Evolutionary conservation across 139 green algal species (phyloP), one percentile per base, ranked within the genome.

Genomic region (Coelastrella sp.): DNA sequence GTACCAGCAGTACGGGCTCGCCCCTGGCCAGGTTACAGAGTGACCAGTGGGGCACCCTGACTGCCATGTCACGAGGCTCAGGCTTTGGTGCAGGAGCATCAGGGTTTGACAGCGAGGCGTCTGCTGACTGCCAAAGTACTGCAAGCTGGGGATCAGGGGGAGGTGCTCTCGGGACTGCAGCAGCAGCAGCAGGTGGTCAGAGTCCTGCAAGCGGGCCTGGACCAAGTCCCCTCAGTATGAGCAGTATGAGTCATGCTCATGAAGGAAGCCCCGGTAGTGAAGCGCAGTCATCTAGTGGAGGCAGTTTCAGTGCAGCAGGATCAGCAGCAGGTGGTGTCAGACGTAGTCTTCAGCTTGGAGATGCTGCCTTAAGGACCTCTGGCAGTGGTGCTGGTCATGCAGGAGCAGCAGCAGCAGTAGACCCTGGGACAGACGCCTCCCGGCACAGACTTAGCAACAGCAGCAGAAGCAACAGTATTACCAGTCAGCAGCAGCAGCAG

Each of bases 21-120:
- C 73, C 32, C 6, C n/a, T 82, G 53, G 51, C 75, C 35, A 37
- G 75, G 35, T 13, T 82, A 35, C 75, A 82, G 75, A 41, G 75
- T 17, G 72, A 64, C 21, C 53, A 80, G 30, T 82, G 51, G 75
- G 75, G 75, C 3, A 82, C 75, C 4, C 75, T 82, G 23, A 82
- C 75, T n/a, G 75, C 40, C 53, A 57, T 82, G 75, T 71, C 62
- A 64, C 48, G 48, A 19, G 73, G 32, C 17, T 81, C 73, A 50
- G 73, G 50, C 5, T 81, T 50, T 35, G 71, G 71, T 63, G 5
- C 62, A 15, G 53, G 62, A 0, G 27, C 35, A 9, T 50, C 66
- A 45, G 72, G 72, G 17, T 64, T 40, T 69, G 75, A 82, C 50
- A 82, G 75, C 57, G 75, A 82, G 75, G 35, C 71, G 53, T 71